phyloP scores from a whole-genome alignment of 768 basidiomycete genomes.

The Mycena epipterygia region DNA sequence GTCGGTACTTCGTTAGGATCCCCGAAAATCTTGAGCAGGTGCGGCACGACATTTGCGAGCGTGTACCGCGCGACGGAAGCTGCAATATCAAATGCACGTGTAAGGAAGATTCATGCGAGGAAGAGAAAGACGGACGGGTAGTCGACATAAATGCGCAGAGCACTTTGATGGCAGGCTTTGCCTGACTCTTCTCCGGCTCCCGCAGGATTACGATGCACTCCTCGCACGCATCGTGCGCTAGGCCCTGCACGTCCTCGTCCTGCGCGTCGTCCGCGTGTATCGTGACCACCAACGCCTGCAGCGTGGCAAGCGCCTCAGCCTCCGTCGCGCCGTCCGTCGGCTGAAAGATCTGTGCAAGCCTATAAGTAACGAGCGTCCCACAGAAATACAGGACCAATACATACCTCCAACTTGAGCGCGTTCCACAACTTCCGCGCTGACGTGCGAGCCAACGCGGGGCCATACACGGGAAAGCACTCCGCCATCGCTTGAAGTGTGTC shows the following conservation, averaged over 20 bases:
- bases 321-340: slow-evolving; percentile 86
- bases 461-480: slow-evolving; percentile 88
- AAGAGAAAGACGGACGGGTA: slow-evolving; percentile 69
- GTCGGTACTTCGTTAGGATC: slow-evolving; percentile 77
- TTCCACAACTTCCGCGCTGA: slow-evolving; percentile 90
- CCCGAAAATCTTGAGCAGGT: slow-evolving; percentile 82
- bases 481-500: slow-evolving; percentile 88
- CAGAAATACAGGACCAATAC: background rate
- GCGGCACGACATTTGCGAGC: slow-evolving; percentile 76
- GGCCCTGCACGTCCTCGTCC: slow-evolving; percentile 60
- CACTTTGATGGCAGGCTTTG: slow-evolving; percentile 88
- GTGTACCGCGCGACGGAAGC: slow-evolving; percentile 80
- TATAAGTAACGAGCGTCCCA: slow-evolving; percentile 1
- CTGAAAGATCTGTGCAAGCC: slow-evolving; percentile 90
- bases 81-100: slow-evolving; percentile 43
- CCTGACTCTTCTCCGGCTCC: slow-evolving; percentile 95
- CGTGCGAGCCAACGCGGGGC: slow-evolving; percentile 68
- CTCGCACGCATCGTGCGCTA: slow-evolving; percentile 81
- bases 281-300: slow-evolving; percentile 80
- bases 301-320: slow-evolving; percentile 76
- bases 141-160: slow-evolving; percentile 83
- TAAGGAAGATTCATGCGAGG: background rate
- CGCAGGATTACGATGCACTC: slow-evolving; percentile 86
- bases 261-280: slow-evolving; percentile 68
- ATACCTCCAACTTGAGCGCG: slow-evolving; percentile 89